Evolutionary conservation across 208 protist genomes (phyloP).

Genomic region (Wallacemonas collosoma): DNA sequence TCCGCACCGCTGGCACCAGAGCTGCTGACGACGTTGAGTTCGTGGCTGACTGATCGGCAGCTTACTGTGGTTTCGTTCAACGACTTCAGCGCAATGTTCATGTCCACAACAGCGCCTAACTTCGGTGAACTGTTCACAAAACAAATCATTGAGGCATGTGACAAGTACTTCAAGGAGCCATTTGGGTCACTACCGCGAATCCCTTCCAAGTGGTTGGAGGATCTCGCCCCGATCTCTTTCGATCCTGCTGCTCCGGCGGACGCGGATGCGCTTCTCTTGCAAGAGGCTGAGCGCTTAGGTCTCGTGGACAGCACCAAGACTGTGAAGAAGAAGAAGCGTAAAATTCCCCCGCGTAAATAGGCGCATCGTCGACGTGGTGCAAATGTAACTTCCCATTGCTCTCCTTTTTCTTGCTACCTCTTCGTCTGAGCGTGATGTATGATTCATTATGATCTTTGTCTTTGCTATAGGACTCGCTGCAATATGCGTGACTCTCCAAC

Average conservation of each 20-base stretch:
- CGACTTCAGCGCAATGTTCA: slow-evolving; percentile 34
- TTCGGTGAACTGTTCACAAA: slow-evolving; percentile 45
- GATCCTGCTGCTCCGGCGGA: slow-evolving; percentile 33
- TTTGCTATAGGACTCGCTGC: too few species aligned
- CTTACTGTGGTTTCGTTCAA: slow-evolving; percentile 21
- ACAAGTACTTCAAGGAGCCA: slow-evolving; percentile 41
- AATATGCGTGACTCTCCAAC: too few species aligned
- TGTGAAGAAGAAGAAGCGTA: slow-evolving; percentile 18
- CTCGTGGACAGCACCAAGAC: slow-evolving; percentile 22
- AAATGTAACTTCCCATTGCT: too few species aligned
- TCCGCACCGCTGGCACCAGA: not conserved
- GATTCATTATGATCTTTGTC: too few species aligned
- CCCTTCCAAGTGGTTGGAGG: slow-evolving; percentile 39
- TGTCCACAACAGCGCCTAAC: slow-evolving; percentile 23
- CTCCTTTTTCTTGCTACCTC: too few species aligned
- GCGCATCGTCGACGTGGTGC: too few species aligned
- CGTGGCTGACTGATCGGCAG: not conserved
- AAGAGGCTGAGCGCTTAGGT: slow-evolving; percentile 36
- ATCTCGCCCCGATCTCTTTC: slow-evolving; percentile 35
- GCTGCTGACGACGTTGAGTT: not conserved
- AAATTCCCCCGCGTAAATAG: not conserved
- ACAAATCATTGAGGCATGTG: slow-evolving; percentile 45
- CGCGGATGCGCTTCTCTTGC: slow-evolving; percentile 52
- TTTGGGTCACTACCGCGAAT: slow-evolving; percentile 46
- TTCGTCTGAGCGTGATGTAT: too few species aligned